Percentiles rank a stretch among this genome's conserved stretches.
phyloP scores from a whole-genome alignment of 225 moss, liverwort and hornwort species.

The Straminergon stramineum region DNA sequence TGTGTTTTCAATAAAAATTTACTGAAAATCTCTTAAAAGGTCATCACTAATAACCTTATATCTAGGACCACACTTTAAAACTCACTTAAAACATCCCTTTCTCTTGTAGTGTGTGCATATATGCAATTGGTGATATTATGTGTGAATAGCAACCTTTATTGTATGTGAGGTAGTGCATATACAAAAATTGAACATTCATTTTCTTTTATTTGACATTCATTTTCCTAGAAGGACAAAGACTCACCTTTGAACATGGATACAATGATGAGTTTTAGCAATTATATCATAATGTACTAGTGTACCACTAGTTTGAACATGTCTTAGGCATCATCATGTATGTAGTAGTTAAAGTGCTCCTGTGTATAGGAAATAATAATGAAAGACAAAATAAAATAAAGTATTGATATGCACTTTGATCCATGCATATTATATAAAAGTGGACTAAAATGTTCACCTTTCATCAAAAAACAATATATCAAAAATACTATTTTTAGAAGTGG shows the following conservation, averaged over 20 bases:
- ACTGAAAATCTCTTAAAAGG: too few relatives aligned
- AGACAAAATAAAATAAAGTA: background rate
- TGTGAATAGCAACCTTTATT: rapidly evolving
- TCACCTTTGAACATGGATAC: background rate
- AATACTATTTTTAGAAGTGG: background rate
- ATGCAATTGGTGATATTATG: background rate
- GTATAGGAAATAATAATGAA: background rate
- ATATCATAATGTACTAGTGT: background rate
- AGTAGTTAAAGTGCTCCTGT: too few relatives aligned
- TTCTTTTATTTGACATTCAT: background rate
- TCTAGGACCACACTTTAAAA: too few relatives aligned
- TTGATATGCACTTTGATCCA: background rate
- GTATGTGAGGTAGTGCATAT: rapidly evolving
- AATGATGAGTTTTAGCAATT: background rate
- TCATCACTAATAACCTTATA: too few relatives aligned
- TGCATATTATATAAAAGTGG: background rate
- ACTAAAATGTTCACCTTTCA: background rate
- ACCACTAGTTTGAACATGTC: background rate
- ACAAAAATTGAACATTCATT: background rate
- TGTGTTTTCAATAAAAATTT: too few relatives aligned
- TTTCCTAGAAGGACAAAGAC: background rate
- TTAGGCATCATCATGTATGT: rapidly evolving
- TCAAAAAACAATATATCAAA: background rate
- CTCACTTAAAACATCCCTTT: too few relatives aligned
- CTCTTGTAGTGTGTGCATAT: too few relatives aligned